phyloP scores from a whole-genome alignment of 2,329 filamentous ascomycete genomes.

The Dactylellina sp. region DNA sequence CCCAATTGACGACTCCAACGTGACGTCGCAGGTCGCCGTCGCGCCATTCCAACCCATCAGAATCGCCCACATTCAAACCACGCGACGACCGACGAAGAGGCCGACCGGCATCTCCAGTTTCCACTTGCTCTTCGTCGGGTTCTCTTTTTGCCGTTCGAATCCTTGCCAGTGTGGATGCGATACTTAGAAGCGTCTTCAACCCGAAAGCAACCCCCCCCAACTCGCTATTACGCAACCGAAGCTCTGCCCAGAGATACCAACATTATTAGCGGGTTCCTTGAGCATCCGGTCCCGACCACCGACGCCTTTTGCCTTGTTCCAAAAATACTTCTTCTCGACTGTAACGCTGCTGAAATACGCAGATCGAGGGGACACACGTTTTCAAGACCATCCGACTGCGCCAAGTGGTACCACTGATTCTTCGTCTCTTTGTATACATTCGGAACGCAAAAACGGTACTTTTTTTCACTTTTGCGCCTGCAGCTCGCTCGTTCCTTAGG shows the following conservation, averaged over 20 bases:
- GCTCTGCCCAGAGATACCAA: neutral
- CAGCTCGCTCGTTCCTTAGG: slow-evolving; percentile 43
- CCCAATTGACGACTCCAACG: neutral
- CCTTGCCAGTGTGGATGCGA: slow-evolving; percentile 35
- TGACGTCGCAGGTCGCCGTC: slow-evolving; percentile 1
- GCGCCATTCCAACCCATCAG: neutral
- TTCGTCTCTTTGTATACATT: slow-evolving; percentile 10
- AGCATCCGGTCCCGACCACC: slow-evolving; percentile 47
- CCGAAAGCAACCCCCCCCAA: slow-evolving; percentile 22
- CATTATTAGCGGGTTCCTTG: slow-evolving; percentile 30
- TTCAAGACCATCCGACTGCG: slow-evolving; percentile 2
- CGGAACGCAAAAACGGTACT: slow-evolving; percentile 2
- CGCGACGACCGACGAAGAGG: slow-evolving; percentile 13
- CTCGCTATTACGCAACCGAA: slow-evolving; percentile 16
- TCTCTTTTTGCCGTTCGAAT: slow-evolving; percentile 12
- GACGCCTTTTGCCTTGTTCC: slow-evolving; percentile 42
- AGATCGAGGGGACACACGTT: slow-evolving; percentile 42
- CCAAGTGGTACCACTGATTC: neutral
- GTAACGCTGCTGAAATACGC: slow-evolving; percentile 46
- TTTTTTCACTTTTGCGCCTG: slow-evolving; percentile 8
- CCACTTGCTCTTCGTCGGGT: neutral
- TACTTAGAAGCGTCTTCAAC: too few species aligned
- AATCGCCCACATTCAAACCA: slow-evolving; percentile 12
- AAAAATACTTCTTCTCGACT: slow-evolving; percentile 38
- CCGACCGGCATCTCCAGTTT: neutral